phyloP scores from a whole-genome alignment of 2,329 filamentous ascomycete species.

The Byssothecium circinans region DNA sequence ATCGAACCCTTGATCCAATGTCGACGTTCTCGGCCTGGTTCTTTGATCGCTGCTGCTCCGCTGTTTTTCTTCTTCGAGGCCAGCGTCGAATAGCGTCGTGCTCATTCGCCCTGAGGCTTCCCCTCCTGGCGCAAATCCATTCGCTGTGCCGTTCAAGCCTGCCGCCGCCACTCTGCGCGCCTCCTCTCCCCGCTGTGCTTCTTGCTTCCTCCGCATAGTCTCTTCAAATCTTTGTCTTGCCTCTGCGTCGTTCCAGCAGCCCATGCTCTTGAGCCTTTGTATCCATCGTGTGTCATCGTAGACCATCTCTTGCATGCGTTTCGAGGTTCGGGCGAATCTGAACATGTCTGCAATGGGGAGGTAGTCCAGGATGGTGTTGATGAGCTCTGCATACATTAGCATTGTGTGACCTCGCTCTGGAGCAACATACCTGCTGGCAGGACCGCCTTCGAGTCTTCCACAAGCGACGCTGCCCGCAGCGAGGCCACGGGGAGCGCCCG shows the following conservation, averaged over 20 bases:
- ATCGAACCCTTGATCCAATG: constrained; percentile 74
- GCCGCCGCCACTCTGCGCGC: constrained; percentile 40
- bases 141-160: constrained; percentile 34
- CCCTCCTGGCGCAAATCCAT: constrained; percentile 42
- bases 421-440: constrained; percentile 72
- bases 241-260: constrained; percentile 87
- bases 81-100: constrained; percentile 74
- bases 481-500: constrained; percentile 61
- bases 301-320: constrained; percentile 93
- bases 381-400: constrained; percentile 65
- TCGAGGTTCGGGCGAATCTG: constrained; percentile 79
- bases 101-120: constrained; percentile 40
- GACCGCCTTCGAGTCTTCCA: constrained; percentile 73
- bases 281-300: constrained; percentile 98
- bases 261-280: constrained; percentile 79
- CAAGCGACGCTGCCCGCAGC: constrained; percentile 77
- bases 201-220: constrained; percentile 57
- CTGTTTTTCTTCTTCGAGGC: constrained; percentile 64
- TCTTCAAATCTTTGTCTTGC: constrained; percentile 81
- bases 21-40: constrained; percentile 29
- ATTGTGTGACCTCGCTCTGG: background rate
- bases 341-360: constrained; percentile 83
- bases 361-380: constrained; percentile 85
- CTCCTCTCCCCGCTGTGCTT: constrained; percentile 55
- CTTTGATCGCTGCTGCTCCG: constrained; percentile 44